These are phyloP conservation scores for Singerocomus rubriflavus DNA, from an alignment of 1,284 basidiomycete genomes.

Conservation along the genomic window DNA sequence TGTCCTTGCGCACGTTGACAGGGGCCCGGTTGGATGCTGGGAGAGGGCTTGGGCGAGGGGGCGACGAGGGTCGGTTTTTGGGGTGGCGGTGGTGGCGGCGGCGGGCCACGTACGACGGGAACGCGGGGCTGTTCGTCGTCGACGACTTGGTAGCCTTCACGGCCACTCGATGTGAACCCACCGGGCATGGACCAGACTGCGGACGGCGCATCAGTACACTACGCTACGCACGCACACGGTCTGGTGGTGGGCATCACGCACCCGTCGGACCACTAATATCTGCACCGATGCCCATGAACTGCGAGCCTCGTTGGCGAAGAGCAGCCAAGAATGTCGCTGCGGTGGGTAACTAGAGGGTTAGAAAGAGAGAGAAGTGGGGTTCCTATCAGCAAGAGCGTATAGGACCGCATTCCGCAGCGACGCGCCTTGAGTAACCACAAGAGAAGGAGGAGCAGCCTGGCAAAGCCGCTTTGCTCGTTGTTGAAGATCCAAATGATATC, in stretches of 20 bases:
- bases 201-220: too few relatives aligned
- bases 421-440: slow-evolving; percentile 64
- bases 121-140: slow-evolving; percentile 54
- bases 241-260: slow-evolving; percentile 20
- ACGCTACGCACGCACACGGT: too few relatives aligned
- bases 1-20: too few relatives aligned
- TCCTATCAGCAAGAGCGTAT: not conserved
- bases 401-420: not conserved
- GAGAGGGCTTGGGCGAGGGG: slow-evolving; percentile 16
- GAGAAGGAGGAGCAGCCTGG: slow-evolving; percentile 55
- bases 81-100: slow-evolving; percentile 27
- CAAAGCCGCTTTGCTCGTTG: slow-evolving; percentile 53
- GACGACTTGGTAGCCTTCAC: slow-evolving; percentile 72
- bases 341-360: slow-evolving; percentile 56
- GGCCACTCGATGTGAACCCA: slow-evolving; percentile 58
- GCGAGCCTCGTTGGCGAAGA: slow-evolving; percentile 61
- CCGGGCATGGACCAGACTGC: slow-evolving; percentile 86
- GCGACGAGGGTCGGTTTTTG: slow-evolving; percentile 14
- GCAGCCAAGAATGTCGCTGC: slow-evolving; percentile 52
- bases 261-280: slow-evolving; percentile 65
- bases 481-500: slow-evolving; percentile 70
- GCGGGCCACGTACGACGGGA: slow-evolving; percentile 29
- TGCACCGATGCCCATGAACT: slow-evolving; percentile 57
- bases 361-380: too few relatives aligned
- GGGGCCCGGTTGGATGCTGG: slow-evolving; percentile 19